Conservation (phyloP, 768 basidiomycete species). For the Russula compacta region DNA sequence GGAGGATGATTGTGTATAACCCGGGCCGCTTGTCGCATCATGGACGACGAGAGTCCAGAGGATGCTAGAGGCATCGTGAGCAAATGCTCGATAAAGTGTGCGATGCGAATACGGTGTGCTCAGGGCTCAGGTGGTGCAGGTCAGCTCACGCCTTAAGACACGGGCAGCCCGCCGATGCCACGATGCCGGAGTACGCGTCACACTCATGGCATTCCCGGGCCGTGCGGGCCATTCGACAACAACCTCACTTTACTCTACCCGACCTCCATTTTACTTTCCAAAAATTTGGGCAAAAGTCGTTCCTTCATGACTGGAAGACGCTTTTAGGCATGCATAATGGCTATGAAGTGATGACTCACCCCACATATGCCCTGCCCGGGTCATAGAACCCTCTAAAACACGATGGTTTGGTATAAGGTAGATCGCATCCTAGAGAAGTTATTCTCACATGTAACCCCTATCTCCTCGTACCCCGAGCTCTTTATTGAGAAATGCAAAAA, state of each 20-base stretch:
- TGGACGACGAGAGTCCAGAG: constrained; percentile 23
- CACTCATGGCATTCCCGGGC: too few relatives aligned
- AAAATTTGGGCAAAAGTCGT: background rate
- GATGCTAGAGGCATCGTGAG: constrained; percentile 28
- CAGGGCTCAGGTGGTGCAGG: background rate
- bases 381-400: constrained; percentile 37
- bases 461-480: constrained; percentile 42
- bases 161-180: background rate
- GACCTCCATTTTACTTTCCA: too few relatives aligned
- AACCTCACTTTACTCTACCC: background rate
- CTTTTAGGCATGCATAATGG: background rate
- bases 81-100: background rate
- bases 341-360: constrained; percentile 28
- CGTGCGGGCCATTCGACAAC: too few relatives aligned
- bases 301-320: constrained; percentile 26
- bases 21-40: constrained; percentile 20
- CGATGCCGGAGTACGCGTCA: background rate
- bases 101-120: background rate
- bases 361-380: constrained; percentile 41
- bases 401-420: too few relatives aligned
- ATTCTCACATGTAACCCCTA: constrained; percentile 52
- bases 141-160: background rate
- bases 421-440: background rate
- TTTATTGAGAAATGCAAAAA: constrained; percentile 46
- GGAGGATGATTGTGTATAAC: constrained; percentile 23